Conservation (phyloP, 2,329 filamentous ascomycete genomes). For the Hortaea werneckii region DNA sequence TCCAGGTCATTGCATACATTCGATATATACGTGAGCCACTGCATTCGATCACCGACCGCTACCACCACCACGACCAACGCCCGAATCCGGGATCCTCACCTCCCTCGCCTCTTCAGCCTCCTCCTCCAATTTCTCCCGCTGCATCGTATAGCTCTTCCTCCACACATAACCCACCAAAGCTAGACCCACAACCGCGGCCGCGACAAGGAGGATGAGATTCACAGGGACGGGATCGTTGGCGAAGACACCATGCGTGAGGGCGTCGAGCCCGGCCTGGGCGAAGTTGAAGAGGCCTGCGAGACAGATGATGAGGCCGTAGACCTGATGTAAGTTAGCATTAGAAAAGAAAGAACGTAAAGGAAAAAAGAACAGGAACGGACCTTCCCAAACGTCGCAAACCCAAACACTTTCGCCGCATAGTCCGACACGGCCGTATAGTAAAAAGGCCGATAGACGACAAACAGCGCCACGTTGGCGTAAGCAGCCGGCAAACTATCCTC, state of each 20-base stretch:
- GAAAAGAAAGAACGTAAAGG: no score
- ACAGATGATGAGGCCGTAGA: constrained; percentile 88
- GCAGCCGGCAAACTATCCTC: constrained; percentile 56
- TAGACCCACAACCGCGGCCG: constrained; percentile 55
- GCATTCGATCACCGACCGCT: no score
- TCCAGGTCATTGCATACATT: no score
- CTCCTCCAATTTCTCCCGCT: constrained; percentile 29
- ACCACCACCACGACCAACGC: no score
- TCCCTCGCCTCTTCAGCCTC: constrained; percentile 37
- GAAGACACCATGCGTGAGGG: constrained; percentile 64
- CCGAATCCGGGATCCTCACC: not conserved
- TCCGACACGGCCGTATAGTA: constrained; percentile 87
- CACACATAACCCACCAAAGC: constrained; percentile 58
- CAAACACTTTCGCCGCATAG: constrained; percentile 84
- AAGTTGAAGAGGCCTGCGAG: constrained; percentile 77
- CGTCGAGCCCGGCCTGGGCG: constrained; percentile 68
- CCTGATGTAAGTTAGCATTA: constrained; percentile 22
- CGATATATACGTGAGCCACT: no score
- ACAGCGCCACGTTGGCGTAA: constrained; percentile 65
- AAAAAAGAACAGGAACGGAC: not conserved
- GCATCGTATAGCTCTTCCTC: constrained; percentile 37
- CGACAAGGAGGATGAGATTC: constrained; percentile 55
- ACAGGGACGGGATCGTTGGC: constrained; percentile 64
- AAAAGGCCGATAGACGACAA: constrained; percentile 74
- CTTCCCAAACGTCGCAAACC: constrained; percentile 85